Evolutionary conservation across 805 yeast species (phyloP), one percentile per base, ranked within the genome.

Genomic region (Helenozyma rhizophorensis): DNA sequence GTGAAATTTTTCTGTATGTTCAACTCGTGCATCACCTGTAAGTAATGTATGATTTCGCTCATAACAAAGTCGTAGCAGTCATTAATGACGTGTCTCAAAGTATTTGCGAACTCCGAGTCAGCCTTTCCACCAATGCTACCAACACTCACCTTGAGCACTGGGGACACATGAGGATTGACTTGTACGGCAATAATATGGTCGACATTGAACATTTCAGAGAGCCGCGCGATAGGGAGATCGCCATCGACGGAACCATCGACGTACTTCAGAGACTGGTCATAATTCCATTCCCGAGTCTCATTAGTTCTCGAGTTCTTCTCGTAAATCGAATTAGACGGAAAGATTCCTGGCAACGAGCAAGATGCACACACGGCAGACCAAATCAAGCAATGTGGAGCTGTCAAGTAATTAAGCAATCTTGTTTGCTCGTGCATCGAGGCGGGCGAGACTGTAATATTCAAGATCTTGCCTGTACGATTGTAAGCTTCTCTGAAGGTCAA

Each of bases 131-230:
- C 88, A 14, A 78, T 78, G 53, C 78, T 74, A 14, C 80, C 75
- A 4, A 80, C 70, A 0, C 88, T 78, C 33, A 79, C 62, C 44
- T 78, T 79, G 47, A 93, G 66, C 31, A 90, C 72, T 0, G 98
- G 98, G 2, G 84, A 85, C 11, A 93, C 95, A 54, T 93, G 98
- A 0, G 97, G 95, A 52, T 93, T 93, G 1, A 93, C 98, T 56
- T 93, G 99, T 28, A 95, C 90, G 0, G 97, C 98, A 47, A 93
- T 88, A 41, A 93, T 89, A 56, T 93, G 96, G 54, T 93, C 95
- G 19, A 93, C 96, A 51, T 93, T 90, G 57, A 93, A 93, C 96
- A 93, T 88, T 54, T 93, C 98, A 14, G 94, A 82, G 14, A 93
- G 66, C 45, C 97, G 72, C 2, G 94, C 72, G 17, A 88, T 81